phyloP scores from a whole-genome alignment of 2,329 filamentous ascomycete species.

The Acarospora socialis region DNA sequence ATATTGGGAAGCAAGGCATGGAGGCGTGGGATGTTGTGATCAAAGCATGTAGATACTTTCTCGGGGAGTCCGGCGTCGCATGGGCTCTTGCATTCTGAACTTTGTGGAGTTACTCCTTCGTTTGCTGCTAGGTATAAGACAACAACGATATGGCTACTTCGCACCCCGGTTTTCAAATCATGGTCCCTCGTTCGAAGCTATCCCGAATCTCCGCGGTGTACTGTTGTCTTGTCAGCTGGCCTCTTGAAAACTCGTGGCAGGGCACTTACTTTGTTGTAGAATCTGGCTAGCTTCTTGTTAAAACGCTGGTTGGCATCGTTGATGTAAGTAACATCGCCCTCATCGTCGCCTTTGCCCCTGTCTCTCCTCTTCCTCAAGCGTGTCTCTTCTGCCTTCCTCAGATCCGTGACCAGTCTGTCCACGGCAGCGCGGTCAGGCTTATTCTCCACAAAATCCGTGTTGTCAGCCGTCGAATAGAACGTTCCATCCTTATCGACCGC shows the following conservation, averaged over 20 bases:
- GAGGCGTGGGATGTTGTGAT: conserved; percentile 87
- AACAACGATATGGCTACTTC: too few species aligned
- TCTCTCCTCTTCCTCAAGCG: conserved; percentile 76
- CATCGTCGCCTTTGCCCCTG: conserved; percentile 65
- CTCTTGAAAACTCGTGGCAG: not conserved
- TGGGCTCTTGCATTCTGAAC: too few species aligned
- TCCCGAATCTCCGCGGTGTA: conserved; percentile 95
- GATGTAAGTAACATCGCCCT: conserved; percentile 92
- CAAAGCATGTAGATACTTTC: too few species aligned
- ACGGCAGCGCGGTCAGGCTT: conserved; percentile 77
- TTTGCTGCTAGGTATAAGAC: too few species aligned
- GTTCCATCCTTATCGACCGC: conserved; percentile 82
- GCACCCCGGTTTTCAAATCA: conserved; percentile 55
- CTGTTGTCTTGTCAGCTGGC: conserved; percentile 22
- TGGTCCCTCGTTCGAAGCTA: conserved; percentile 92
- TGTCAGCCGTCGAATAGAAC: conserved; percentile 82
- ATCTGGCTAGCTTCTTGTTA: conserved; percentile 88
- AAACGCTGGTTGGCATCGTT: conserved; percentile 98
- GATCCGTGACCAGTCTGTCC: conserved; percentile 72
- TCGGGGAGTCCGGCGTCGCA: too few species aligned
- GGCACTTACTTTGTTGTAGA: conserved; percentile 69
- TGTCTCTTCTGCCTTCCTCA: conserved; percentile 77
- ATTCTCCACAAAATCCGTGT: conserved; percentile 66
- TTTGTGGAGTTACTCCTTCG: too few species aligned
- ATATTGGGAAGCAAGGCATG: conserved; percentile 66